A percentile compares a stretch with the other conserved stretches of the same genome.
Evolutionary conservation across 2,329 filamentous ascomycete genomes (phyloP).

Genomic region (Neopestalotiopsis rosae): DNA sequence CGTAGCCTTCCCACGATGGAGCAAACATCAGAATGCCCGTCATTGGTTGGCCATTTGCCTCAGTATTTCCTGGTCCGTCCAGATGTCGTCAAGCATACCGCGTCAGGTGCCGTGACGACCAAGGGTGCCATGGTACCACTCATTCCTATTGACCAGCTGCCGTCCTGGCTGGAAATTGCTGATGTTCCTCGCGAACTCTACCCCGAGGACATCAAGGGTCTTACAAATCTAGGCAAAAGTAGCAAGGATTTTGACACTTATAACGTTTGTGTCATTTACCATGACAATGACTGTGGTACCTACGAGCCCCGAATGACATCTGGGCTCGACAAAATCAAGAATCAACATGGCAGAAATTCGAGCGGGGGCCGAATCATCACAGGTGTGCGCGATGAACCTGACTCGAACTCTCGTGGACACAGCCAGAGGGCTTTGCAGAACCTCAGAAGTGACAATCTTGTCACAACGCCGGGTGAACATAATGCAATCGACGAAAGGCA

Average conservation of each 20-base stretch:
- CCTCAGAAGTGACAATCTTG: background rate
- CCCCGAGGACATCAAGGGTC: conserved; percentile 41
- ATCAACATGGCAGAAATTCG: background rate
- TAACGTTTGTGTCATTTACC: conserved; percentile 25
- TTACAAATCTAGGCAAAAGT: conserved; percentile 44
- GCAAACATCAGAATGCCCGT: background rate
- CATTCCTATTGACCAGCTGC: conserved; percentile 59
- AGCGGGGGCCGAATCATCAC: background rate
- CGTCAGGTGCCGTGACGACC: conserved; percentile 29
- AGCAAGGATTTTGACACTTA: conserved; percentile 30
- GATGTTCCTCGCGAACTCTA: conserved; percentile 49
- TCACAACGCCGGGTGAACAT: background rate
- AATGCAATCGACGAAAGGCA: background rate
- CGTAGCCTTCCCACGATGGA: background rate
- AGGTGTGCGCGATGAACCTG: background rate
- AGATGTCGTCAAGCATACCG: conserved; percentile 33
- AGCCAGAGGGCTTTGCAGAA: background rate
- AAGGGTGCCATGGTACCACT: conserved; percentile 53
- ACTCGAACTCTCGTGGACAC: background rate
- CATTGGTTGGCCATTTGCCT: conserved; percentile 26
- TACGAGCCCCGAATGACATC: background rate
- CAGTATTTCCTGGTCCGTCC: conserved; percentile 52
- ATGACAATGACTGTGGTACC: background rate
- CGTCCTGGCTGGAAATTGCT: conserved; percentile 47
- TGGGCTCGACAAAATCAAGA: background rate